Evolutionary conservation across 768 basidiomycete species (phyloP).

Genomic region (Pulveroboletus sp.): DNA sequence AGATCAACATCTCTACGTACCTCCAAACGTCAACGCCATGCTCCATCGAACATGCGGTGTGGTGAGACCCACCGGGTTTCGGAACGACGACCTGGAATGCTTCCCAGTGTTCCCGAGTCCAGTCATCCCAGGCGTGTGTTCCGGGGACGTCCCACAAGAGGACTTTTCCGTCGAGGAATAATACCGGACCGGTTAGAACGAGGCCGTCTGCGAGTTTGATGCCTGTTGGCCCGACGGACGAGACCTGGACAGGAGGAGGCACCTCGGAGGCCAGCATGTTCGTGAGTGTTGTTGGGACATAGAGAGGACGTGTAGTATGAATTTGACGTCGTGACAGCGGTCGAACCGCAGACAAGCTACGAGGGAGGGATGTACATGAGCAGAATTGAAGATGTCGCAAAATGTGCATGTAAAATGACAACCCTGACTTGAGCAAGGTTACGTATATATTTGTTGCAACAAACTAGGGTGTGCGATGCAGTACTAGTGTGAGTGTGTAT

Average conservation of each 20-base stretch:
- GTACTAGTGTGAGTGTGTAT: too few species aligned
- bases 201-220: constrained; percentile 79
- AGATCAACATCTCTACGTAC: constrained; percentile 74
- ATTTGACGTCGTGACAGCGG: constrained; percentile 3
- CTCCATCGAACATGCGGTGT: too few species aligned
- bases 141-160: constrained; percentile 86
- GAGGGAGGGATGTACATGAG: not conserved
- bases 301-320: constrained; percentile 12
- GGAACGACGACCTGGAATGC: constrained; percentile 82
- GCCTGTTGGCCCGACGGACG: constrained; percentile 58
- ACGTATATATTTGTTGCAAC: not conserved
- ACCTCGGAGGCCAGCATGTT: constrained; percentile 73
- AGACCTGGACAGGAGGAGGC: constrained; percentile 70
- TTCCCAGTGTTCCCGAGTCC: constrained; percentile 72
- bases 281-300: constrained; percentile 38
- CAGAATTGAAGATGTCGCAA: not conserved
- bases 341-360: not conserved
- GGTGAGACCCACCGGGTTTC: constrained; percentile 66
- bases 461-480: too few species aligned
- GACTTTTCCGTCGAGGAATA: constrained; percentile 84
- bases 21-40: not conserved
- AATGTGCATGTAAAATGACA: not conserved
- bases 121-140: constrained; percentile 55
- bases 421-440: not conserved
- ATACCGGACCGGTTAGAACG: constrained; percentile 68